phyloP scores from a whole-genome alignment of 768 basidiomycete species.

The Pulveroboletus sp. region DNA sequence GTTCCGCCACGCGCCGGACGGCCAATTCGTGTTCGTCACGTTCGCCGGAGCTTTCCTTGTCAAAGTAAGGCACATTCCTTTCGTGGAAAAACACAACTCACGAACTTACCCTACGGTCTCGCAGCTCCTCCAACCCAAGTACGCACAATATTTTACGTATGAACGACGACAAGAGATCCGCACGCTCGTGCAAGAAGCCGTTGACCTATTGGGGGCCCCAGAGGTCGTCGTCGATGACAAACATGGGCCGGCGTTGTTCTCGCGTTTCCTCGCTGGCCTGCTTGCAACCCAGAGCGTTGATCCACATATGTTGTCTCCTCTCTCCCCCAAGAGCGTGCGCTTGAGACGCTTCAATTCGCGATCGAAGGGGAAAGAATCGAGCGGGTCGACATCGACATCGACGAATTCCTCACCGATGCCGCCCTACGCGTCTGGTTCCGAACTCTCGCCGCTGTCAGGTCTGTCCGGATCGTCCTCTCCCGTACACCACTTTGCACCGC shows the following conservation, averaged over 20 bases:
- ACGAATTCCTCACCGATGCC: constrained; percentile 3
- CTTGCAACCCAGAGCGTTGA: constrained; percentile 53
- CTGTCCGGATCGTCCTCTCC: constrained; percentile 40
- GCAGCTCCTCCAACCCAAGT: constrained; percentile 76
- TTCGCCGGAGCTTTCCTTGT: constrained; percentile 82
- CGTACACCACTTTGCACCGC: constrained; percentile 34
- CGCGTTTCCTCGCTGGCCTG: constrained; percentile 71
- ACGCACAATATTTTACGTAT: constrained; percentile 52
- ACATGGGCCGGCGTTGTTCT: constrained; percentile 77
- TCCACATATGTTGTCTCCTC: constrained; percentile 11
- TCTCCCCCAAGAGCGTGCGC: constrained; percentile 20
- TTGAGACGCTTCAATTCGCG: constrained; percentile 13
- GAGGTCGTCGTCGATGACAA: constrained; percentile 76
- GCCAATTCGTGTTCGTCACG: constrained; percentile 73
- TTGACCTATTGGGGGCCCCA: constrained; percentile 62
- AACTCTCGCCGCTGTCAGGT: constrained; percentile 23
- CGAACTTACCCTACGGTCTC: background rate
- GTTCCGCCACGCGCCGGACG: constrained; percentile 72
- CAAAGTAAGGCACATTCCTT: constrained; percentile 45
- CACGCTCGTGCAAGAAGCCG: constrained; percentile 57
- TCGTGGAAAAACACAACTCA: background rate
- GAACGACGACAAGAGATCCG: constrained; percentile 63
- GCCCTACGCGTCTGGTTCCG: constrained; percentile 9
- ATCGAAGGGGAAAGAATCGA: constrained; percentile 15
- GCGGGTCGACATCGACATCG: background rate